Base-by-base conservation (phyloP, 306 rosid species). In the Casuarina equisetifolia region DNA sequence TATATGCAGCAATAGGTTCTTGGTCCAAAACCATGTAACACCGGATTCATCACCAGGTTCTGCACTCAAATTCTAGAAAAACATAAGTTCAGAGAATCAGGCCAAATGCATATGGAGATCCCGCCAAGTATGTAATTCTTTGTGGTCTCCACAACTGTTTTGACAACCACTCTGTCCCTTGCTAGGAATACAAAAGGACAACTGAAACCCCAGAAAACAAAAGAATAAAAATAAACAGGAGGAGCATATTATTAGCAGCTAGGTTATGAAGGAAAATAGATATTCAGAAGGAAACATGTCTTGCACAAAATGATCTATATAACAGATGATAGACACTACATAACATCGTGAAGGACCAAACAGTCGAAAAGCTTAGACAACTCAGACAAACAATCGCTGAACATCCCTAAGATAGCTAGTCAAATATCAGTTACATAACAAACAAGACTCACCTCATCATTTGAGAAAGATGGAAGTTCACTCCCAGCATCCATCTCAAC, bases 361-460 rank as follows among this genome's bases (percentile, higher is more conserved):
- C 17, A 63, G 8, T 39, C 17, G n/a, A 63, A 25, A 25, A 25
- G 13, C 1, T 16, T 63, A 1, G 38, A 13, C 45, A 63, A 38
- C 19, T 63, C 69, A 63, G 64, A 58, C 16, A 77, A 50, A 51
- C 74, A 71, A 61, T 50, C 61, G 72, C 79, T 46, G 77, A 45
- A 55, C 72, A 64, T 52, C 6, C 20, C 13, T 6, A 59, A 72
- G 25, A 66, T n/a, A 49, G 63, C 17, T 54, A 66, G 54, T 73
- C 69, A 80, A 25, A 25, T 42, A 44, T 53, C 38, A 70, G 52
- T 42, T 50, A 76, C 42, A 68, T 5, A 81, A 61, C 50, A 2
- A 53, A 62, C 54, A 75, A 64, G 53, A 46, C 88, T 53, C 35
- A 90, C 97, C 92, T 86, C 88, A 36, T 84, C 84, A 66, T 85